Base-by-base conservation (phyloP, 106 monocot genomes). In the Triglochin maritima region DNA sequence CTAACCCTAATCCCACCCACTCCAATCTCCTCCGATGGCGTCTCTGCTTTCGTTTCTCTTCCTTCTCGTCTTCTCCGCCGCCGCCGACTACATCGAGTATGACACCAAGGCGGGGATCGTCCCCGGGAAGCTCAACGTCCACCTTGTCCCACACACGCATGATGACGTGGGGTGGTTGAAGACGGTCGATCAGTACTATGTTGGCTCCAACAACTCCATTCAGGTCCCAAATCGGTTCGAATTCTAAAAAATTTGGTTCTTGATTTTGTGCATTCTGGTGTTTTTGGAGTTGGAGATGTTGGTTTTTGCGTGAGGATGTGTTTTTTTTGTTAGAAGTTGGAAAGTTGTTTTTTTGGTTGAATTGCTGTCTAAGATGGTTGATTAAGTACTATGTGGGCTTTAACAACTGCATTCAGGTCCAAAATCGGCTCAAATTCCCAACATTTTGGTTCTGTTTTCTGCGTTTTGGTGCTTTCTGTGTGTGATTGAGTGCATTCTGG, bases 101-200 rank as follows among this genome's bases (percentile, higher is more conserved):
- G 86, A 98, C 88, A 98, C 98, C 56, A 76, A 86, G 54, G 70
- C 65, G 79, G 61, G 74, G 69, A 86, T 98, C 72, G 86, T 92
- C 48, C 75, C 80, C 29, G 86, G 64, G 6, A 98, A 92, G 91
- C 79, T 98, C 70, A 98, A 98, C 65, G 98, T 98, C 14, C 91
- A 98, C 79, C 62, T 98, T 5, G 76, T 95, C 9, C 52, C 90
- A 7, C 94, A 95, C 73, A 67, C 81, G 5, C 94, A 95, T 64
- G 94, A 95, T 45, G 94, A 95, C 48, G 90, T 95, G 44, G 95
- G 95, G 7, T 95, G 95, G 95, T 76, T 95, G 54, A 95, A 95
- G 83, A 95, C 90, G 49, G 46, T 95, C 49, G 94, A 95, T 70
- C 90, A 95, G 85, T 95, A 95, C 79, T 95, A 77, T 56, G 76